Evolutionary conservation across 2,329 filamentous ascomycete species (phyloP).

Genomic region (Karstenula rhodostoma): DNA sequence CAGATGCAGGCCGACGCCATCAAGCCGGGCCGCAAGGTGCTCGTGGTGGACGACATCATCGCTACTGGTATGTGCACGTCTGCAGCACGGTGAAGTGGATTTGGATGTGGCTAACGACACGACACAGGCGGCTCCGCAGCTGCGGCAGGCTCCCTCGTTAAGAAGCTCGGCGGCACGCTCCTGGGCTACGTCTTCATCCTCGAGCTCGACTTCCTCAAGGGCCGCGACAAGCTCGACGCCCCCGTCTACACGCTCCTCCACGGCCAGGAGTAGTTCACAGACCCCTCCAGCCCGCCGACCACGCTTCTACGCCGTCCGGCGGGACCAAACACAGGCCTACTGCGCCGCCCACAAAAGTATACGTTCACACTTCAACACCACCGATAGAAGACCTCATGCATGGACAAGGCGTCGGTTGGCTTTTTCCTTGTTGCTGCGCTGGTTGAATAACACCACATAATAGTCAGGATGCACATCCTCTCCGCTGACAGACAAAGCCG

Average conservation of each 20-base stretch:
- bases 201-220: conserved; percentile 92
- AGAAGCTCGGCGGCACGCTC: conserved; percentile 84
- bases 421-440: background rate
- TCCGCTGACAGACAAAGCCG: background rate
- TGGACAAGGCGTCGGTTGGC: conserved; percentile 22
- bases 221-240: conserved; percentile 84
- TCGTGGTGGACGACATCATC: conserved; percentile 98
- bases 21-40: conserved; percentile 83
- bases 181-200: conserved; percentile 94
- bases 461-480: conserved; percentile 12
- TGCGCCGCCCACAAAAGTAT: conserved; percentile 4
- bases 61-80: conserved; percentile 78
- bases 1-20: conserved; percentile 92
- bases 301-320: background rate
- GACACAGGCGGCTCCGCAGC: conserved; percentile 83
- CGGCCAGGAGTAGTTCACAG: conserved; percentile 59
- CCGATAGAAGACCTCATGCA: conserved; percentile 16
- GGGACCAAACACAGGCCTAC: background rate
- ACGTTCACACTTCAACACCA: background rate
- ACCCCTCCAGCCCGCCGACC: background rate
- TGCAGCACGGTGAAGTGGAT: background rate
- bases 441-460: conserved; percentile 14
- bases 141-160: conserved; percentile 85
- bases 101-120: conserved; percentile 17
- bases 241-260: conserved; percentile 85